Conservation (phyloP, 2,329 filamentous ascomycete species). For the Samsoniella hepiali region DNA sequence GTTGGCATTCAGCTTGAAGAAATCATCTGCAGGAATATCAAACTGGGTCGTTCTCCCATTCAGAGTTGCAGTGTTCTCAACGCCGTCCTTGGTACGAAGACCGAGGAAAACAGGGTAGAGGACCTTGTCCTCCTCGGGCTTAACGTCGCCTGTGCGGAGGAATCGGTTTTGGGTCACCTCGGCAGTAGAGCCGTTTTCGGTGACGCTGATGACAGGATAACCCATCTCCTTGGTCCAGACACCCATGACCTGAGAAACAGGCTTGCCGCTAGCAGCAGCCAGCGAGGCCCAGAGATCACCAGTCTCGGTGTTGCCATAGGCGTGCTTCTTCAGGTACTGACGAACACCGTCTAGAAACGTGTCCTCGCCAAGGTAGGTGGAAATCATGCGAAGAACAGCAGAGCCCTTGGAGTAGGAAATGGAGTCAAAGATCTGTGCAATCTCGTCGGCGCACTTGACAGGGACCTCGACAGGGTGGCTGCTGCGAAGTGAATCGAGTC, state of each 20-base stretch:
- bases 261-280: conserved; percentile 84
- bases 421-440: conserved; percentile 97
- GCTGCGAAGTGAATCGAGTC: conserved; percentile 85
- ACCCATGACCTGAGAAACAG: conserved; percentile 85
- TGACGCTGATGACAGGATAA: conserved; percentile 85
- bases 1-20: conserved; percentile 96
- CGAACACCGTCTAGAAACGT: conserved; percentile 89
- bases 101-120: conserved; percentile 88
- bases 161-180: conserved; percentile 94
- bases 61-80: conserved; percentile 54
- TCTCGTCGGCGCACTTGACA: conserved; percentile 90
- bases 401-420: conserved; percentile 98
- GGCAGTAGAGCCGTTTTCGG: conserved; percentile 65
- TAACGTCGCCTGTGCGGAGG: conserved; percentile 86
- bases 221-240: conserved; percentile 98
- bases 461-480: conserved; percentile 96
- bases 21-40: conserved; percentile 74
- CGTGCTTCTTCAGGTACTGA: conserved; percentile 89
- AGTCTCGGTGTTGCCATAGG: conserved; percentile 93
- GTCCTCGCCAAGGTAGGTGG: conserved; percentile 89
- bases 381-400: conserved; percentile 94
- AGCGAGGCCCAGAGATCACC: conserved; percentile 87
- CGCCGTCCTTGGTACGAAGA: conserved; percentile 76
- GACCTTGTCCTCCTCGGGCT: conserved; percentile 85
- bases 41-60: conserved; percentile 67